Base-by-base conservation (phyloP, 2,329 filamentous ascomycete species). In the Trichocomaceae sp. region DNA sequence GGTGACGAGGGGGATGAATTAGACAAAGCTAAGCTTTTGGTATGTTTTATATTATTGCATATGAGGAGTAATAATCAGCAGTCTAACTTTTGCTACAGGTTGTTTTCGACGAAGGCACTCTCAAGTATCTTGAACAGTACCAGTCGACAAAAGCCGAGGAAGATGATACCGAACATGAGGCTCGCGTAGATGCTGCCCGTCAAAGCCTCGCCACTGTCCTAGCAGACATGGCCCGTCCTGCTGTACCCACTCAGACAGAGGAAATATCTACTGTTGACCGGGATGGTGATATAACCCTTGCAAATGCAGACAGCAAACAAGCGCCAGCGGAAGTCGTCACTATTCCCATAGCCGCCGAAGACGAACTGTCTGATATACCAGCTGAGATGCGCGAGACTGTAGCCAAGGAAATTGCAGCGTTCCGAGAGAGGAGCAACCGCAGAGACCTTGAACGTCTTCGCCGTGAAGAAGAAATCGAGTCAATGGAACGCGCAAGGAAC, bases 371-470 rank as follows among this genome's bases (percentile, higher is more conserved):
- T 19, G 93, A 99, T 64, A 96, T 99, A 47, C 93, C 93, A 0
- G 86, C 89, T 0, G 93, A 97, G 68, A 95, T 96, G 90, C 85
- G 93, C 22, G 93, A 95, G 68, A 91, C 90, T 0, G 93, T 99
- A 15, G 89, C 93, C 0, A 86, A 86, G 55, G 95, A 99, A 69
- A 99, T 99, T 64, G 85, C 90, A 0, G 88, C 91, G 0, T 99
- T 99, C 76, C 82, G 93, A 60, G 93, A 99, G 61, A 82, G 92
- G 19, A 96, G 92, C 62, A 96, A 85, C 57, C 84, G 87, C 58
- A 82, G 92, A 39, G 93, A 99, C 66, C 75, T 95, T 66, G 93
- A 99, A 70, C 87, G 93, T 3, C 75, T 96, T 35, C 85, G 85
- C 65, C 80, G 86, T 45, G 93, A 99, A 70, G 93, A 99, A 68